These are phyloP conservation scores for Aspergillus sp. DNA, from an alignment of 2,329 filamentous ascomycete species.

Conservation along the genomic window DNA sequence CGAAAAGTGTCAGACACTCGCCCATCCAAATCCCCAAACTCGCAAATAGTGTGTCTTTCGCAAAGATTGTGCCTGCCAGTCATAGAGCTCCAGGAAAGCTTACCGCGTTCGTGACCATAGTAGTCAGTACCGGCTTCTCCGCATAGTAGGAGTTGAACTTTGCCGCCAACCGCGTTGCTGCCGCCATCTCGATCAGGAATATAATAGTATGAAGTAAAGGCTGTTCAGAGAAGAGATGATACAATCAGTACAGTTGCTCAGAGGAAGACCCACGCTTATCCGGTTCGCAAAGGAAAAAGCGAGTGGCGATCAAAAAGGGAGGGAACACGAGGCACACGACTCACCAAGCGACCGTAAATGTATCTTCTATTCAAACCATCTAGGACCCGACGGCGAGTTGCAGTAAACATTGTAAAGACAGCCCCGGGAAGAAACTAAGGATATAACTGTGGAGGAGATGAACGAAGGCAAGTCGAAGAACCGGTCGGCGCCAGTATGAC, in stretches of 20 bases:
- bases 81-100: slow-evolving; percentile 24
- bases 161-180: slow-evolving; percentile 76
- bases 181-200: slow-evolving; percentile 83
- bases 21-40: neutral
- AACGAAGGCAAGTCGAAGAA: slow-evolving; percentile 25
- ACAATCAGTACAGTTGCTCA: slow-evolving; percentile 4
- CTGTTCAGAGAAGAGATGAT: slow-evolving; percentile 48
- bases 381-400: slow-evolving; percentile 41
- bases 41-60: neutral
- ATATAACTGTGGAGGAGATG: slow-evolving; percentile 18
- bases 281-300: neutral
- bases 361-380: slow-evolving; percentile 49
- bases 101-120: slow-evolving; percentile 98
- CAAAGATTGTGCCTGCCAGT: neutral
- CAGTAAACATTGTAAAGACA: slow-evolving; percentile 40
- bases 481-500: slow-evolving; percentile 39
- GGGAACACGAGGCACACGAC: slow-evolving; percentile 15
- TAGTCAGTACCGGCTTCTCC: slow-evolving; percentile 91
- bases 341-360: slow-evolving; percentile 47
- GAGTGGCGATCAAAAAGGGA: neutral
- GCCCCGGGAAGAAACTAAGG: slow-evolving; percentile 9
- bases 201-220: slow-evolving; percentile 83
- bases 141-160: slow-evolving; percentile 96
- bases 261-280: neutral
- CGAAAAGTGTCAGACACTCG: neutral